These are phyloP conservation scores for Tuber borchii DNA, from an alignment of 495 filamentous ascomycete species.

Conservation along the genomic window DNA sequence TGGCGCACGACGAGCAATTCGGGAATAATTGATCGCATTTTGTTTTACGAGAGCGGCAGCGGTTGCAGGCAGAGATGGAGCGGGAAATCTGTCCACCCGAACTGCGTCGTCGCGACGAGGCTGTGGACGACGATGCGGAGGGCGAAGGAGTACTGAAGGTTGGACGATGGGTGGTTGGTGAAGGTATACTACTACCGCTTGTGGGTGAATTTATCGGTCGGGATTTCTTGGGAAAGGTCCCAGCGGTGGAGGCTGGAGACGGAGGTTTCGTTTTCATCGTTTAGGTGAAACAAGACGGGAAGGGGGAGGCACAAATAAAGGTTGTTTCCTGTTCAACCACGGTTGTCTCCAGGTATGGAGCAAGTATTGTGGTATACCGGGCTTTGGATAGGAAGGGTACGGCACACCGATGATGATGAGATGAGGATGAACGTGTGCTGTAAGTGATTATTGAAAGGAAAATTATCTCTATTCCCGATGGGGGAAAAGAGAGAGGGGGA, in stretches of 20 bases:
- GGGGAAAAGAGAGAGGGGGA: background rate
- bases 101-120: slow-evolving; percentile 27
- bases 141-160: slow-evolving; percentile 25
- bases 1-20: slow-evolving; percentile 51
- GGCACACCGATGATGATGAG: background rate
- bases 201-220: background rate
- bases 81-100: slow-evolving; percentile 35
- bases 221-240: slow-evolving; percentile 1
- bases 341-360: background rate
- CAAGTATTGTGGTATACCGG: background rate
- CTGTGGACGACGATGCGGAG: slow-evolving; percentile 1
- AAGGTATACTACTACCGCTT: slow-evolving; percentile 19
- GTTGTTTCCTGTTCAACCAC: background rate
- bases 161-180: slow-evolving; percentile 28
- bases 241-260: background rate
- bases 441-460: background rate
- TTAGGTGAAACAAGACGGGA: background rate
- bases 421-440: background rate
- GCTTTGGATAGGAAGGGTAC: background rate
- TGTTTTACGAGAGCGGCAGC: slow-evolving; percentile 52
- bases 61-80: slow-evolving; percentile 48
- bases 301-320: background rate
- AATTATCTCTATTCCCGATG: background rate
- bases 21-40: slow-evolving; percentile 54
- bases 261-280: background rate